Conservation (phyloP, 1,284 basidiomycete species). For the Testicularia cyperi region DNA sequence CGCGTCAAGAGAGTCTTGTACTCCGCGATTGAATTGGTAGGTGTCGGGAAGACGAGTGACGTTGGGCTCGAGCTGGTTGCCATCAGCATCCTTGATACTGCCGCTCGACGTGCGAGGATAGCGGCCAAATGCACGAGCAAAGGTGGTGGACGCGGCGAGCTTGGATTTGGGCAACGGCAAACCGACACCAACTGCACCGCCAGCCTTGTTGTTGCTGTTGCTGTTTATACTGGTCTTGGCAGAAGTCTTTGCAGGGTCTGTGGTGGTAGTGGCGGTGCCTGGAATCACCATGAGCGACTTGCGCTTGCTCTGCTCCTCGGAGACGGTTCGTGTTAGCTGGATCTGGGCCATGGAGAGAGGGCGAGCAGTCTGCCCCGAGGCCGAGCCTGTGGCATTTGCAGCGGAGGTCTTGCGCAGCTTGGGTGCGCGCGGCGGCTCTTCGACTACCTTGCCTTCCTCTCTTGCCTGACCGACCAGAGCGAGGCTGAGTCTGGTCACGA, state of each 20-base stretch:
- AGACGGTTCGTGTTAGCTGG: background rate
- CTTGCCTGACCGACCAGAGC: no score
- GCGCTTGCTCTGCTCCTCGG: conserved; percentile 4
- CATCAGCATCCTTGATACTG: conserved; percentile 21
- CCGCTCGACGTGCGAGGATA: conserved; percentile 28
- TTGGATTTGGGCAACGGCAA: no score
- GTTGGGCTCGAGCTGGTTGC: conserved; percentile 62
- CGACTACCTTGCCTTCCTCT: no score
- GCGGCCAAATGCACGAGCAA: conserved; percentile 51
- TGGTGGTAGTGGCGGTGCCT: background rate
- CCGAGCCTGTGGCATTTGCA: no score
- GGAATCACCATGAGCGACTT: background rate
- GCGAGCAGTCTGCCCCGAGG: no score
- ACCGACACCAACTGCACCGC: no score
- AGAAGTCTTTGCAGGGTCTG: no score
- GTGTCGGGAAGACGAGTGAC: conserved; percentile 51
- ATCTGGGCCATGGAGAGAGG: background rate
- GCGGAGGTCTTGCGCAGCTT: no score
- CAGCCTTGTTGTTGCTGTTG: background rate
- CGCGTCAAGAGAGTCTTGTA: conserved; percentile 2
- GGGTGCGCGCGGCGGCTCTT: no score
- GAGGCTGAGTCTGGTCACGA: no score
- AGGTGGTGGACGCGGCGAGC: conserved; percentile 34
- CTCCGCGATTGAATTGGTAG: conserved; percentile 29
- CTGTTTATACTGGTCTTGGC: background rate